These are phyloP conservation scores for Epipyxis sp. DNA, from an alignment of 108 stramenopile genomes.

Conservation along the genomic window DNA sequence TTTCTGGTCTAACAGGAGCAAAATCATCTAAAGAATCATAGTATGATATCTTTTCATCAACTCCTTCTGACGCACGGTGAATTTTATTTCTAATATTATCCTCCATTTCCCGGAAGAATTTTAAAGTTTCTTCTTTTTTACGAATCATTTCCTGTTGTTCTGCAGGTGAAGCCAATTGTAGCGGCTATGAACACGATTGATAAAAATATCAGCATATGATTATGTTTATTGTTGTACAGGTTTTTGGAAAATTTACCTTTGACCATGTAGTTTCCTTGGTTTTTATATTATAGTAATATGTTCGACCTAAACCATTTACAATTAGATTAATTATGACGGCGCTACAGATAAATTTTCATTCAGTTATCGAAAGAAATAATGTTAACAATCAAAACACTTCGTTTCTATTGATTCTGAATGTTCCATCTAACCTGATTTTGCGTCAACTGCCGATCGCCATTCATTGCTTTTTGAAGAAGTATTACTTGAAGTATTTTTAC, in stretches of 20 bases:
- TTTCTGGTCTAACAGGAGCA: no score
- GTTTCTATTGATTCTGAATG: no score
- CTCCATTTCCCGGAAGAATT: constrained; percentile 51
- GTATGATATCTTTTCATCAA: no score
- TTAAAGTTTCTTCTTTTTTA: constrained; percentile 38
- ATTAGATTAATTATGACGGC: background rate
- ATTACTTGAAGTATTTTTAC: background rate
- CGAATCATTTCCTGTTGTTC: constrained; percentile 34
- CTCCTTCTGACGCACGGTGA: constrained; percentile 33
- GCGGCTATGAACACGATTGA: constrained; percentile 24
- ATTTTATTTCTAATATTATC: constrained; percentile 42
- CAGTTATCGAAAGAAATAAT: background rate
- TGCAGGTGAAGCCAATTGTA: constrained; percentile 41
- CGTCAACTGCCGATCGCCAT: background rate
- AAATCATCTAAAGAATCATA: no score
- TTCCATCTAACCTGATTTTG: constrained; percentile 14
- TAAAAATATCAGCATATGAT: constrained; percentile 11
- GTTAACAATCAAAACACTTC: no score
- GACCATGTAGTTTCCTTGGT: constrained; percentile 92
- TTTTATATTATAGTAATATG: constrained; percentile 82
- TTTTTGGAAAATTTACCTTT: constrained; percentile 46
- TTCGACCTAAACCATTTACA: constrained; percentile 54
- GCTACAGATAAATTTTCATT: background rate
- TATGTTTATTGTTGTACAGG: background rate
- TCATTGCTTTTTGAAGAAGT: background rate